Evolutionary conservation across 2,329 filamentous ascomycete species (phyloP), one percentile per base, ranked within the genome.

Genomic region (Davidsoniella australis): DNA sequence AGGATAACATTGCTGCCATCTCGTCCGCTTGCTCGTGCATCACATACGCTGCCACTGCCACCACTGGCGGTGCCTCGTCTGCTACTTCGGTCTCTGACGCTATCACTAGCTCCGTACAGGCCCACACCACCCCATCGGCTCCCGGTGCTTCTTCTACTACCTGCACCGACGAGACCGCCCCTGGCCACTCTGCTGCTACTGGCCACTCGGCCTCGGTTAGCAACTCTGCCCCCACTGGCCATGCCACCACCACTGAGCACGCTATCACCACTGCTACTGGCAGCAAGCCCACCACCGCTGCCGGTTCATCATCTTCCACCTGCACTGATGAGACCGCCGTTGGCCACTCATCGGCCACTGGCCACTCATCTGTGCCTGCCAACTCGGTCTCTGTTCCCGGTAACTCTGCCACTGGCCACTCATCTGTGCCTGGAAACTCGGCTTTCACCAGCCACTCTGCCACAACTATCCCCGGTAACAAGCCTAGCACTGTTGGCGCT

Each of bases 21-120:
- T 60, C 62, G 66, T 76, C 75, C 61, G 76, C 78, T 64, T 71
- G 83, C 64, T 78, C 85, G 69, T 82, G 82, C 64, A 77, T 96
- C 56, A 76, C 51, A 5, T 49, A 49, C 39, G 16, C 9, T 16
- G 42, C 50, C 12, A 52, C 50, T 8, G 41, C 50, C 9, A 48
- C 50, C 9, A 48, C 46, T 7, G 36, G 23, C 14, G 14, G 24
- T 42, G 18, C 17, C 9, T 48, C 46, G 23, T 9, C 12, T 2
- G 12, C 29, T 12, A 33, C 29, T 33, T 33, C 29, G 6, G 29
- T 4, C 29, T 23, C 20, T 23, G 20, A 3, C 4, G 20, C 20
- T 23, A 23, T 23, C 20, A 23, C 20, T 23, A 23, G 20, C 20
- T 23, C 20, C 20, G 20, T 23, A 23, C 29, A 33, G 8, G 29